Conservation (phyloP, 169 alveolate species). For the Neospora caninum region DNA sequence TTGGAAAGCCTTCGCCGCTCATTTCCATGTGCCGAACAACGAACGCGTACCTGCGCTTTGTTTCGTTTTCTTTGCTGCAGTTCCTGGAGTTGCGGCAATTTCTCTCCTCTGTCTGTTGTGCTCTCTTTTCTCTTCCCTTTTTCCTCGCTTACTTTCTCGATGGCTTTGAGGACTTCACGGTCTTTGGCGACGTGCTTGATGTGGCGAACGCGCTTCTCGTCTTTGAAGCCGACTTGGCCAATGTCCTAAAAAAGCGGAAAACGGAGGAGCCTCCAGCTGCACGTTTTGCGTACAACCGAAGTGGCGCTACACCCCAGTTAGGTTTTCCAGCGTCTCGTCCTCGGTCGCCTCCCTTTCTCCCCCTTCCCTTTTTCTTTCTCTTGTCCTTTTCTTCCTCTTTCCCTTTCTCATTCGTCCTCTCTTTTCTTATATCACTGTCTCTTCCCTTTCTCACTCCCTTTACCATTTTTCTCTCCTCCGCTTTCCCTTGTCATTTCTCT, state of each 20-base stretch:
- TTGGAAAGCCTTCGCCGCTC: no score
- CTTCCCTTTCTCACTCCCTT: not conserved
- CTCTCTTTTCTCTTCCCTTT: constrained; percentile 2
- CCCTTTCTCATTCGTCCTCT: not conserved
- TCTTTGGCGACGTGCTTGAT: constrained; percentile 41
- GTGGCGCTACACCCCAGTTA: not conserved
- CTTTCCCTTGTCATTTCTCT: no score
- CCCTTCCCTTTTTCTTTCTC: not conserved
- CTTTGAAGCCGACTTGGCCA: constrained; percentile 74
- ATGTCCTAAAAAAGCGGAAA: constrained; percentile 69
- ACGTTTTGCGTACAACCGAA: not conserved
- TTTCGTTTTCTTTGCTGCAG: no score
- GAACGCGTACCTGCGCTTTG: no score
- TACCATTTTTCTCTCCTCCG: not conserved
- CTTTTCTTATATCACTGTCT: not conserved
- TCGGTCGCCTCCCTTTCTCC: not conserved
- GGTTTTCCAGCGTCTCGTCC: not conserved
- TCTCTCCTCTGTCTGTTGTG: no score
- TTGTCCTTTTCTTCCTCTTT: not conserved
- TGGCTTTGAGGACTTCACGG: constrained; percentile 30
- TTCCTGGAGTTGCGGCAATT: no score
- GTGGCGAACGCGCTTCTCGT: constrained; percentile 31
- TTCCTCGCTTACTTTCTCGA: not conserved
- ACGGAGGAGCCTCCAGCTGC: no score
- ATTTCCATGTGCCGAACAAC: no score